These are phyloP conservation scores for Pseudogymnoascus sp. DNA, from an alignment of 2,329 filamentous ascomycete genomes.

Conservation along the genomic window DNA sequence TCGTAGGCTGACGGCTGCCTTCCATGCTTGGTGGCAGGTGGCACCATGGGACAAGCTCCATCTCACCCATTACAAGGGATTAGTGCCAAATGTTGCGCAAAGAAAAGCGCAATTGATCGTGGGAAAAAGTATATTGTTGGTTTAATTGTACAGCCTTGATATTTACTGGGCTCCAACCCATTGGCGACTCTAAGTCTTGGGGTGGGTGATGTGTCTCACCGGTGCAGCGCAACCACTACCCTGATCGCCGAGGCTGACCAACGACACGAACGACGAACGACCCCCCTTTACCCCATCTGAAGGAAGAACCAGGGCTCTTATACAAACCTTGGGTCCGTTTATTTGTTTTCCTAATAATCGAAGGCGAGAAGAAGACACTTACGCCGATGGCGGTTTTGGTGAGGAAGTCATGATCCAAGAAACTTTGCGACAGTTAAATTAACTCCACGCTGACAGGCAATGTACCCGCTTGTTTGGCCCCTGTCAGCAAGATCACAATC, in stretches of 20 bases:
- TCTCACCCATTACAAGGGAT: no score
- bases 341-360: background rate
- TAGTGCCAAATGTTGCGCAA: no score
- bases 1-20: background rate
- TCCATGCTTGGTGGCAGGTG: background rate
- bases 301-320: background rate
- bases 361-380: background rate
- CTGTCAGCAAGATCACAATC: background rate
- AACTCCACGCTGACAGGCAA: background rate
- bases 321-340: background rate
- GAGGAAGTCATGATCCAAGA: background rate
- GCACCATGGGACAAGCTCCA: background rate
- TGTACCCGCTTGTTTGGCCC: background rate
- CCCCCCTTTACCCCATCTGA: background rate
- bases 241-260: background rate
- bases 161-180: background rate
- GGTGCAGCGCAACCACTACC: background rate
- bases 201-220: background rate
- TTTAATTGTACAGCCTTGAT: background rate
- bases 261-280: background rate
- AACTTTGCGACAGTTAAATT: background rate
- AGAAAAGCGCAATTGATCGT: background rate
- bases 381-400: background rate
- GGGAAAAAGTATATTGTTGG: background rate
- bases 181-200: background rate